phyloP scores from a whole-genome alignment of 306 rosid genomes.

The Lablab purpureus region DNA sequence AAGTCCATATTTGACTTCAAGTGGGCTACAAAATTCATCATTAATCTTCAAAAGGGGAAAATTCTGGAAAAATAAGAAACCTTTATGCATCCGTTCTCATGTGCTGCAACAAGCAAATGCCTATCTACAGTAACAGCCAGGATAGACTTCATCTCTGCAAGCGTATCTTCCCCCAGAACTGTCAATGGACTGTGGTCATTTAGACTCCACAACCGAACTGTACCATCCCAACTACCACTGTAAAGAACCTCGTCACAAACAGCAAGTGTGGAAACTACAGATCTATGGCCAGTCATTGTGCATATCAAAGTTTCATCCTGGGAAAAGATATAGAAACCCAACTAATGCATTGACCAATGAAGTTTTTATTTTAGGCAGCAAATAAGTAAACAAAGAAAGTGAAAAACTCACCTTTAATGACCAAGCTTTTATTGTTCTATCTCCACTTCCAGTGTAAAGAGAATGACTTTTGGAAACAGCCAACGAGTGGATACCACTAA shows the following conservation, averaged over 20 bases:
- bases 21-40: conserved; percentile 42
- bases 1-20: conserved; percentile 36
- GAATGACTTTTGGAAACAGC: conserved; percentile 58
- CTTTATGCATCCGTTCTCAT: conserved; percentile 85
- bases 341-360: conserved; percentile 36
- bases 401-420: conserved; percentile 62
- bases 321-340: conserved; percentile 44
- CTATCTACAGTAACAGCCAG: conserved; percentile 63
- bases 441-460: conserved; percentile 90
- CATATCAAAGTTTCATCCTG: conserved; percentile 77
- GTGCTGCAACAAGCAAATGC: conserved; percentile 76
- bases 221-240: conserved; percentile 99
- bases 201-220: conserved; percentile 91
- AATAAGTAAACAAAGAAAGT: conserved; percentile 27
- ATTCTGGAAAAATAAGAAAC: conserved; percentile 53
- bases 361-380: conserved; percentile 28
- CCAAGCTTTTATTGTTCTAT: conserved; percentile 90
- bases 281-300: conserved; percentile 85
- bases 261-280: conserved; percentile 84
- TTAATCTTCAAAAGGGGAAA: conserved; percentile 29
- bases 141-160: conserved; percentile 65
- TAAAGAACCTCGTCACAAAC: conserved; percentile 78
- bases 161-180: conserved; percentile 72
- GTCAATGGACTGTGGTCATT: conserved; percentile 79
- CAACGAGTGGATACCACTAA: conserved; percentile 88